Evolutionary conservation across 768 basidiomycete genomes (phyloP).

Genomic region (Russula griseocarnosa): DNA sequence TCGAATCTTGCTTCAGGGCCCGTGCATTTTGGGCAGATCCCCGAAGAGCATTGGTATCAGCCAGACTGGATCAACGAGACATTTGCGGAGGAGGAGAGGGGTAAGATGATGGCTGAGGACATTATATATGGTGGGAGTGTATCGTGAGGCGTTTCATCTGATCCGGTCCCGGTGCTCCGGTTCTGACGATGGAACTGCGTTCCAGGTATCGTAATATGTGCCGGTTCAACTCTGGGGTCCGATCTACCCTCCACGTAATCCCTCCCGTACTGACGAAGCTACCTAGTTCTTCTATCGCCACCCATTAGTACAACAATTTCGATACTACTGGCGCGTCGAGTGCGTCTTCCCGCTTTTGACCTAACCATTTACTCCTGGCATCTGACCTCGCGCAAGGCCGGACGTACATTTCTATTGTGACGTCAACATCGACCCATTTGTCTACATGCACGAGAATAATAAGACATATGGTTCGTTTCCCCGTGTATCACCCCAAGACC

Average conservation of each 20-base stretch:
- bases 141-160: slow-evolving; percentile 5
- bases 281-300: slow-evolving; percentile 79
- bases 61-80: slow-evolving; percentile 52
- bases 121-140: slow-evolving; percentile 23
- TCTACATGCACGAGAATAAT: slow-evolving; percentile 71
- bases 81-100: slow-evolving; percentile 39
- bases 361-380: background rate
- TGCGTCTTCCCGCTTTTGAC: slow-evolving; percentile 37
- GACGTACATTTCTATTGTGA: slow-evolving; percentile 80
- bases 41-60: slow-evolving; percentile 46
- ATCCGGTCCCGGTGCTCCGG: background rate
- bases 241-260: slow-evolving; percentile 13
- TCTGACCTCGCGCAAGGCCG: slow-evolving; percentile 45
- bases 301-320: slow-evolving; percentile 66
- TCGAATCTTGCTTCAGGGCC: slow-evolving; percentile 34
- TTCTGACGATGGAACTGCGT: background rate
- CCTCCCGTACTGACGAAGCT: slow-evolving; percentile 1
- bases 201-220: slow-evolving; percentile 50
- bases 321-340: slow-evolving; percentile 92
- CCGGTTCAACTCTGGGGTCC: slow-evolving; percentile 48
- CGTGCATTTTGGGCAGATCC: slow-evolving; percentile 43
- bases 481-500: background rate
- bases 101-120: slow-evolving; percentile 38
- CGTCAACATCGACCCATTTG: slow-evolving; percentile 59
- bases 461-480: slow-evolving; percentile 70